Conservation (phyloP, 345 rosid genomes). For the Salix dunnii region DNA sequence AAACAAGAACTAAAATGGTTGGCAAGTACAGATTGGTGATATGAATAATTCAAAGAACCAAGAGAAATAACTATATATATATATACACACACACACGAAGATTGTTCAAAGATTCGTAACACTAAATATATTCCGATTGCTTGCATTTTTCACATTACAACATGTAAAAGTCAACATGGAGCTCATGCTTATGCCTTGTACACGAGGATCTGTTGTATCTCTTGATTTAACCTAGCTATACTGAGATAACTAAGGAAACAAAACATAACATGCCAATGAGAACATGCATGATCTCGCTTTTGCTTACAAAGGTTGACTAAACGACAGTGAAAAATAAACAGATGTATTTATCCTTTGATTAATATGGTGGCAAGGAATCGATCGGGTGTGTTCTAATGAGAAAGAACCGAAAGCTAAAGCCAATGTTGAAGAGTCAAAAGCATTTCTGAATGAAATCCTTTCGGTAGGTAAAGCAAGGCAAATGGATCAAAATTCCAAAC, state of each 20-base stretch:
- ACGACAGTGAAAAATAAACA: not conserved
- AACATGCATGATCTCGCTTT: too few relatives aligned
- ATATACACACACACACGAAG: too few relatives aligned
- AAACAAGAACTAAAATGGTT: not conserved
- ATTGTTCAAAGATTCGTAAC: too few relatives aligned
- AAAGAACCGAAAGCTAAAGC: not conserved
- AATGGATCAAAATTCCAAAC: not conserved
- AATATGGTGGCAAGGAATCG: not conserved
- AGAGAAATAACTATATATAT: too few relatives aligned
- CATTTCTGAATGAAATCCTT: not conserved
- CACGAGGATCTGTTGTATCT: too few relatives aligned
- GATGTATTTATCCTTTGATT: not conserved
- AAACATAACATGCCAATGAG: too few relatives aligned
- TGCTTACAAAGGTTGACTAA: not conserved
- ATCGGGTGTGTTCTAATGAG: not conserved
- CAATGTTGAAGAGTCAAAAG: slow-evolving; percentile 5
- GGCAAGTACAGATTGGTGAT: not conserved
- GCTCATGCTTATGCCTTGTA: too few relatives aligned
- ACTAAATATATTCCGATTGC: too few relatives aligned
- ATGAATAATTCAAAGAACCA: not conserved
- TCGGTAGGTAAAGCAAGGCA: slow-evolving; percentile 2
- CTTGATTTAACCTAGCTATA: too few relatives aligned
- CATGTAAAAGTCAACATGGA: too few relatives aligned
- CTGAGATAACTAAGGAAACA: too few relatives aligned
- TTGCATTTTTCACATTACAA: too few relatives aligned